A percentile compares a stretch with the other conserved stretches of the same genome.
Conservation (phyloP, 108 stramenopile genomes). For the Phaeodactylum tricornutum region DNA sequence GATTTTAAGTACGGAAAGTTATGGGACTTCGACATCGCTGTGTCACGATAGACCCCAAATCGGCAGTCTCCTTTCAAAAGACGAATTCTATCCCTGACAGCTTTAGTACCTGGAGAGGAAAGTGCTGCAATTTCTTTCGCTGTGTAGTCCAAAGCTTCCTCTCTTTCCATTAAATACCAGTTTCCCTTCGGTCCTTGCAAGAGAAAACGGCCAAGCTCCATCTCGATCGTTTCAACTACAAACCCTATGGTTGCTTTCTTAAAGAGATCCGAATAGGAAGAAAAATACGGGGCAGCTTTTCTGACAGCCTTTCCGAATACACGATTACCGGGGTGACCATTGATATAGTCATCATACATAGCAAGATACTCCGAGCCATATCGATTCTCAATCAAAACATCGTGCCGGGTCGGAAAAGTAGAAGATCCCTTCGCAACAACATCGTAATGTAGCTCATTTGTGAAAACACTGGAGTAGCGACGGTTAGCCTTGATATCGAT, state of each 20-base stretch:
- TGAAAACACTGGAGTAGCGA: constrained; percentile 2
- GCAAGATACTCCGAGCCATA: constrained; percentile 6
- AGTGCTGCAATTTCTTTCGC: too few species aligned
- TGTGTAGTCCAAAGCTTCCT: background rate
- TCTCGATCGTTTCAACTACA: background rate
- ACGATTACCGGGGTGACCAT: constrained; percentile 23
- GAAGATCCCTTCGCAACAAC: background rate
- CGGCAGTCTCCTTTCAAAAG: background rate
- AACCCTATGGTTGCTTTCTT: background rate
- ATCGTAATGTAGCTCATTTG: background rate
- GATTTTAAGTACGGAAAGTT: background rate
- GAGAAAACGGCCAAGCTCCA: constrained; percentile 2
- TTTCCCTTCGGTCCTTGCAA: constrained; percentile 2
- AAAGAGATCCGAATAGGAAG: background rate
- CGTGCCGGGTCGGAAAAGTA: constrained; percentile 9
- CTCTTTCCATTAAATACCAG: constrained; percentile 1
- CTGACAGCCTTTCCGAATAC: background rate
- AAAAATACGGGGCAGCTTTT: background rate
- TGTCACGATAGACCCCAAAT: background rate
- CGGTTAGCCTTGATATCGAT: constrained; percentile 7
- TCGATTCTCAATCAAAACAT: constrained; percentile 26
- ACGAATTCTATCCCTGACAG: background rate
- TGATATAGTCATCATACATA: constrained; percentile 16
- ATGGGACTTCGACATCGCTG: background rate
- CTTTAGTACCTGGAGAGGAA: background rate